Evolutionary conservation across 208 protist species (phyloP).

Genomic region (Angomonas deanei): DNA sequence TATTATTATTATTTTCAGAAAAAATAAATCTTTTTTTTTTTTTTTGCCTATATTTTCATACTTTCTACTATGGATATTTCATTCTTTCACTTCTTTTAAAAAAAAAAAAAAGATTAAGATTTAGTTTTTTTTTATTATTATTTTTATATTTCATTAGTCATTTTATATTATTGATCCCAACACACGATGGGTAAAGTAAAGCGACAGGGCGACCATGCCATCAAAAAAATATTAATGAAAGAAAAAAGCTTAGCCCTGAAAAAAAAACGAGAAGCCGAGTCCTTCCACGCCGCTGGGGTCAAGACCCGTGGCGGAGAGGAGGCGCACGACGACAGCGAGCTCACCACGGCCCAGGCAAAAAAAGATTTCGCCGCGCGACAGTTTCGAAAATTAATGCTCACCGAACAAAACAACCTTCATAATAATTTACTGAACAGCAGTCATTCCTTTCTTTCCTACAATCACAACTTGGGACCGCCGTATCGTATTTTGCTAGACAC

Average conservation of each 20-base stretch:
- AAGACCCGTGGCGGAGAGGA: slow-evolving; percentile 13
- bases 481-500: slow-evolving; percentile 99
- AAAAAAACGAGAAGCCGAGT: slow-evolving; percentile 86
- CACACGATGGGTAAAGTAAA: slow-evolving; percentile 75
- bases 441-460: slow-evolving; percentile 97
- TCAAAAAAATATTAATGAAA: slow-evolving; percentile 91
- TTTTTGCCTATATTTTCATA: slow-evolving; percentile 2
- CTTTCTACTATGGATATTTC: background rate
- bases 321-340: slow-evolving; percentile 21
- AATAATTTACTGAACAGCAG: slow-evolving; percentile 28
- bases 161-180: slow-evolving; percentile 1
- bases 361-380: slow-evolving; percentile 67
- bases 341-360: slow-evolving; percentile 27
- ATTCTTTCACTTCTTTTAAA: background rate
- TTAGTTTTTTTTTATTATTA: background rate
- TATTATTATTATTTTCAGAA: slow-evolving; percentile 3
- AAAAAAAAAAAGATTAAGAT: slow-evolving; percentile 1
- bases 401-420: slow-evolving; percentile 21
- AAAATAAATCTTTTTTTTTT: slow-evolving; percentile 6
- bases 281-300: slow-evolving; percentile 32
- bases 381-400: slow-evolving; percentile 63
- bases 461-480: slow-evolving; percentile 96
- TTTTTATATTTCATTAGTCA: background rate
- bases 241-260: slow-evolving; percentile 78
- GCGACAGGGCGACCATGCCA: slow-evolving; percentile 55